Base-by-base conservation (phyloP, 345 rosid genomes). In the Gossypium mustelinum region DNA sequence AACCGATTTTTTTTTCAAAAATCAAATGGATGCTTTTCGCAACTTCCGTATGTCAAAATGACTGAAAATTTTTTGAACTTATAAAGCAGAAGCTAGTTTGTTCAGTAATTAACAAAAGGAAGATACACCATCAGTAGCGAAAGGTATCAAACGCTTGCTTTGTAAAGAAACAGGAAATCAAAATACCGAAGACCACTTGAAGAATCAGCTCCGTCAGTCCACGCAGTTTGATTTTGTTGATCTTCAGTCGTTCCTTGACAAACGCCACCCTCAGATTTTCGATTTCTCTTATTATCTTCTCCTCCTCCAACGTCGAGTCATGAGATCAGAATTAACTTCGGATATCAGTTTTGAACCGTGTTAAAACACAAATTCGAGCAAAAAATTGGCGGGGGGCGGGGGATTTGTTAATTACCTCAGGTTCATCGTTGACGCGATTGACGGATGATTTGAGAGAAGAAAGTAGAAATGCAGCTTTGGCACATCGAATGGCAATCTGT, bases 221-320 rank as follows among this genome's bases (percentile, higher is more conserved):
- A 50, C 41, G 14, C 12, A 24, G 58, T 50, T 68, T 68, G 22
- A 68, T 9, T 48, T 48, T 48, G 22, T 68, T 68, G 0, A 68
- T 68, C 72, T 24, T 68, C 57, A 48, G 1, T 68, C 72, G 57
- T 54, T 68, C 72, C 72, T 50, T 68, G 58, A 68, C 58, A 3
- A 68, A 68, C 14, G 52, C 57, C 44, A 25, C 72, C 13, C 12
- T 48, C 22, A 48, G 22, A 14, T 68, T 25, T 24, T 8, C 43
- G 7, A 48, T 68, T 14, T 48, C 72, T 68, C 43, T 68, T 20
- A 54, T 48, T 20, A 68, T 47, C 56, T 47, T 47, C 56, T 67
- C 41, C 56, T 67, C 13, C 14, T 22, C 39, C 41, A 47, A 22
- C 52, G 12, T 45, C 6, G 18, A 22, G 2, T 18, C 17, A 43